Evolutionary conservation across 495 filamentous ascomycete genomes (phyloP).

Genomic region (Penicillium argentinense): DNA sequence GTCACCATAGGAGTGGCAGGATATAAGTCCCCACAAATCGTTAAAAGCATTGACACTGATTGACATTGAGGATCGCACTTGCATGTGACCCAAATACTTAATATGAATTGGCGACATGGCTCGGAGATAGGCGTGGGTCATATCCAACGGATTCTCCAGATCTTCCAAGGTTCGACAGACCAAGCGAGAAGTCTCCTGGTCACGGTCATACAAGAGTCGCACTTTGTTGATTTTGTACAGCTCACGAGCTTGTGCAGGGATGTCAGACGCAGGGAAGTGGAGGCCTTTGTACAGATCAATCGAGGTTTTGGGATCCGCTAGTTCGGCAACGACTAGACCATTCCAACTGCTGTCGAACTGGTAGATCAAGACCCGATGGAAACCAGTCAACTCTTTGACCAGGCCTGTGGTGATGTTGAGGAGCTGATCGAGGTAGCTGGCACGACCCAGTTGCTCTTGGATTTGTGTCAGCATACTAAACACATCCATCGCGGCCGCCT

Average conservation of each 20-base stretch:
- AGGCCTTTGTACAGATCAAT: slow-evolving; percentile 87
- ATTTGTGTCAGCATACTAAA: slow-evolving; percentile 76
- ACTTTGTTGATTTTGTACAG: slow-evolving; percentile 67
- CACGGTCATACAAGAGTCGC: slow-evolving; percentile 39
- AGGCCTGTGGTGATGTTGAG: slow-evolving; percentile 38
- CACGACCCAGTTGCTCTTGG: slow-evolving; percentile 57
- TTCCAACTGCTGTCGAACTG: slow-evolving; percentile 86
- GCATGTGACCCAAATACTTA: slow-evolving; percentile 90
- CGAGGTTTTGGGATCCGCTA: slow-evolving; percentile 77
- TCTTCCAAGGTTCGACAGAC: slow-evolving; percentile 79
- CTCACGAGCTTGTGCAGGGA: slow-evolving; percentile 78
- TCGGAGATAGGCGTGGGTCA: slow-evolving; percentile 82
- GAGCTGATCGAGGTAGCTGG: slow-evolving; percentile 55
- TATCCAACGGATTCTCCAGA: slow-evolving; percentile 74
- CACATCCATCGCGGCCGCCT: slow-evolving; percentile 89
- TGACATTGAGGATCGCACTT: slow-evolving; percentile 88
- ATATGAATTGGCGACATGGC: slow-evolving; percentile 86
- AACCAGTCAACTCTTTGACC: slow-evolving; percentile 79
- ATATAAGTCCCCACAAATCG: slow-evolving; percentile 87
- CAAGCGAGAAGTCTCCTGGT: slow-evolving; percentile 60
- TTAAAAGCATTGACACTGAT: slow-evolving; percentile 86
- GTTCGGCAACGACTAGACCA: slow-evolving; percentile 81
- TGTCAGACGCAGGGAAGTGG: slow-evolving; percentile 89
- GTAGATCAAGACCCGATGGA: slow-evolving; percentile 92
- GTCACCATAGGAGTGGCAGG: slow-evolving; percentile 83